Evolutionary conservation across 768 basidiomycete species (phyloP).

Genomic region (Boletus rubropictus): DNA sequence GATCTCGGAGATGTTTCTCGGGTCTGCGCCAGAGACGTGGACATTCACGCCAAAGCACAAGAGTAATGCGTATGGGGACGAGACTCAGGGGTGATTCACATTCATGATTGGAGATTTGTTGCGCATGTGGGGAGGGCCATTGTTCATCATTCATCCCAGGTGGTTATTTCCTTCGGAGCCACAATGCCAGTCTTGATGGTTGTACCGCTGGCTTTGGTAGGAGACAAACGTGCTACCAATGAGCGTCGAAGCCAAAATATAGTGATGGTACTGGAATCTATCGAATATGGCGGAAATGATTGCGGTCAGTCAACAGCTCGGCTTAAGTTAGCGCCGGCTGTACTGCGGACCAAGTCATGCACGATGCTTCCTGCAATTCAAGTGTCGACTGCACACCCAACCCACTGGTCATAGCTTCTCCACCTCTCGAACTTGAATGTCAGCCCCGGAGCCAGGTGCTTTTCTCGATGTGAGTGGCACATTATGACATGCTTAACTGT

Average conservation of each 20-base stretch:
- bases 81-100: conserved; percentile 49
- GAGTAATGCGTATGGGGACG: conserved; percentile 70
- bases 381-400: not conserved
- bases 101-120: not conserved
- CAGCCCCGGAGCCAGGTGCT: not conserved
- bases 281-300: too few relatives aligned
- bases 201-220: not conserved
- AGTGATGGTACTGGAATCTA: too few relatives aligned
- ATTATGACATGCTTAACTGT: not conserved
- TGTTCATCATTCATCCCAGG: not conserved
- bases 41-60: conserved; percentile 91
- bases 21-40: conserved; percentile 79
- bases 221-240: too few relatives aligned
- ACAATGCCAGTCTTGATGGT: not conserved
- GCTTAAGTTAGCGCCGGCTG: not conserved
- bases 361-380: conserved; percentile 28
- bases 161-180: not conserved
- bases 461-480: conserved; percentile 12
- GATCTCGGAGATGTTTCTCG: conserved; percentile 93
- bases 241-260: too few relatives aligned
- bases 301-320: too few relatives aligned
- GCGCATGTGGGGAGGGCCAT: not conserved
- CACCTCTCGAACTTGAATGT: not conserved
- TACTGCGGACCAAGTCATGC: conserved; percentile 33
- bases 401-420: not conserved